Conservation (phyloP, 2,329 filamentous ascomycete genomes). For the Capronia epimyces region DNA sequence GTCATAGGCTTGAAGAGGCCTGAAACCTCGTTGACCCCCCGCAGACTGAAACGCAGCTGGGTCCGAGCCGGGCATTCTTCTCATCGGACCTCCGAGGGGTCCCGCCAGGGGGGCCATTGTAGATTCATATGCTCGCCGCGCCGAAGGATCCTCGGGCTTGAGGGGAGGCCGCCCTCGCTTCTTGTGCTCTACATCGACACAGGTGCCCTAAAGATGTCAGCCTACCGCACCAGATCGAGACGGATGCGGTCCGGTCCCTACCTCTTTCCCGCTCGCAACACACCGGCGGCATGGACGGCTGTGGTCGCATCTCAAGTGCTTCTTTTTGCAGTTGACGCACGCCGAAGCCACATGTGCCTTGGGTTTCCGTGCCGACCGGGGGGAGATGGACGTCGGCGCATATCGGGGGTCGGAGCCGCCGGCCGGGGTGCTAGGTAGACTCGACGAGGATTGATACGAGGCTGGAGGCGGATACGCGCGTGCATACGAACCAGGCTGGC, state of each 20-base stretch:
- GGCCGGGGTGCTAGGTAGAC: conserved; percentile 18
- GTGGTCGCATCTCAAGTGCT: conserved; percentile 44
- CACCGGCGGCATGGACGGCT: conserved; percentile 44
- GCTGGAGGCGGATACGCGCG: conserved; percentile 16
- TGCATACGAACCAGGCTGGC: conserved; percentile 16
- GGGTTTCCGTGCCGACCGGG: conserved; percentile 41
- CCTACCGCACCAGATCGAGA: not conserved
- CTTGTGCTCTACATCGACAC: conserved; percentile 45
- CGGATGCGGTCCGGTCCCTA: conserved; percentile 29
- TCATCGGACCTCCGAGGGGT: conserved; percentile 9
- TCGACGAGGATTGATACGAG: conserved; percentile 17
- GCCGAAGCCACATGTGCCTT: conserved; percentile 47
- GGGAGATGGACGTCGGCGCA: conserved; percentile 27
- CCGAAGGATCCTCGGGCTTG: conserved; percentile 22
- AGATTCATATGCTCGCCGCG: conserved; percentile 14
- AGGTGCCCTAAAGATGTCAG: conserved; percentile 35
- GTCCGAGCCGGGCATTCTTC: conserved; percentile 9
- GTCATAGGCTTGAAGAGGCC: conserved; percentile 16
- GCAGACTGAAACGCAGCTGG: conserved; percentile 11
- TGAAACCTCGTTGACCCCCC: conserved; percentile 7
- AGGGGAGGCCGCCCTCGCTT: conserved; percentile 34
- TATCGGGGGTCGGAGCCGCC: conserved; percentile 11
- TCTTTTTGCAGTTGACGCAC: conserved; percentile 47
- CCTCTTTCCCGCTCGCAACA: conserved; percentile 44
- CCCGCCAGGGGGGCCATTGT: conserved; percentile 5